These are phyloP conservation scores for Puccinia sorghi DNA, from an alignment of 1,284 basidiomycete genomes.

Conservation along the genomic window DNA sequence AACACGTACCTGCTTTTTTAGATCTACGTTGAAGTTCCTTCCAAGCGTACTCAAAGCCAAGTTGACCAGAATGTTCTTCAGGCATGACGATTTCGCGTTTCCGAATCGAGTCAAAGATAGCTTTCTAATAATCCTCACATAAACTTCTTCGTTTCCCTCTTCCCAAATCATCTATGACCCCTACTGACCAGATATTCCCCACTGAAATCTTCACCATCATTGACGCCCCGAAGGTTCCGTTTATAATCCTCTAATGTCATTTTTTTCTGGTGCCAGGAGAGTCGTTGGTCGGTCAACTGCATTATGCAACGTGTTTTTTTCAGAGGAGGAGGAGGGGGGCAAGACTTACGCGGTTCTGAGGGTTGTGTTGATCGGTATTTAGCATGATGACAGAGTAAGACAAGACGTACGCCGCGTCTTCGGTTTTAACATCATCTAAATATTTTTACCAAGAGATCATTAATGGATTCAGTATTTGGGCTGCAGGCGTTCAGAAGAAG, in stretches of 20 bases:
- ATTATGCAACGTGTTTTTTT: not conserved
- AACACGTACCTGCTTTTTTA: slow-evolving; percentile 69
- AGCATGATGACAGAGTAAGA: slow-evolving; percentile 97
- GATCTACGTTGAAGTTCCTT: slow-evolving; percentile 86
- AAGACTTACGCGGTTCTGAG: slow-evolving; percentile 71
- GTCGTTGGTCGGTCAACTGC: not conserved
- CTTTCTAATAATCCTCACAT: slow-evolving; percentile 63
- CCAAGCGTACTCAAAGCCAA: slow-evolving; percentile 99
- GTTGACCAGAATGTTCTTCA: slow-evolving; percentile 93
- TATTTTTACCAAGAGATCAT: not conserved
- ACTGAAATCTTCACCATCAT: slow-evolving; percentile 80
- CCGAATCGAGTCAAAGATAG: slow-evolving; percentile 89
- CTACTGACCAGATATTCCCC: slow-evolving; percentile 74
- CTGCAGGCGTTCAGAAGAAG: not conserved
- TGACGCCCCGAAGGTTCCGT: slow-evolving; percentile 88
- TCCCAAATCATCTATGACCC: not conserved
- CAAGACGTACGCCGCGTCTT: slow-evolving; percentile 92
- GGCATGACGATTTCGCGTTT: slow-evolving; percentile 96
- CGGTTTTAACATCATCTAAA: slow-evolving; percentile 78
- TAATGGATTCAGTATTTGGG: slow-evolving; percentile 5
- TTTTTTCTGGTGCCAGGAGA: slow-evolving; percentile 68
- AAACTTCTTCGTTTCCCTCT: not conserved
- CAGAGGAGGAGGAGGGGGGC: not conserved
- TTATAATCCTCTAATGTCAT: slow-evolving; percentile 96
- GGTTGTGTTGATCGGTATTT: slow-evolving; percentile 96